Conservation (phyloP, 2,329 filamentous ascomycete genomes). For the Paramyrothecium roridum region DNA sequence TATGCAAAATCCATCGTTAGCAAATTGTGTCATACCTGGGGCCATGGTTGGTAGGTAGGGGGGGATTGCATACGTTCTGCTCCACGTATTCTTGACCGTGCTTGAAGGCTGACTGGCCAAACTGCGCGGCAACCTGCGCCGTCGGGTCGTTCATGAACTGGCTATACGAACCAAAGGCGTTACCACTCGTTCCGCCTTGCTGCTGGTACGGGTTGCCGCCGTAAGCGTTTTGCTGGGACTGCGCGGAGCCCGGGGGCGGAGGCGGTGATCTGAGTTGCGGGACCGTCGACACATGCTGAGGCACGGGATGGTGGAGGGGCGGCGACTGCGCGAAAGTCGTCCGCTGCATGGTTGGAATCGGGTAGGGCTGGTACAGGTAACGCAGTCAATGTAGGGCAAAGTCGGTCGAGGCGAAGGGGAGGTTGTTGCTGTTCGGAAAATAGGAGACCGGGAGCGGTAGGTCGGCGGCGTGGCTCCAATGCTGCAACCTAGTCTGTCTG, state of each 20-base stretch:
- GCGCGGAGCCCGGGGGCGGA: constrained; percentile 69
- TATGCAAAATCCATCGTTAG: constrained; percentile 15
- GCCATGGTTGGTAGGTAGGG: not conserved
- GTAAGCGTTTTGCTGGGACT: constrained; percentile 59
- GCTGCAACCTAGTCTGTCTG: not conserved
- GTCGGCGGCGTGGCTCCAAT: not conserved
- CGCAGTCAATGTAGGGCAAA: not conserved
- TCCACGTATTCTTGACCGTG: constrained; percentile 94
- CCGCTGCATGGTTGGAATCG: constrained; percentile 70
- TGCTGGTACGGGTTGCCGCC: constrained; percentile 74
- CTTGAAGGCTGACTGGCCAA: constrained; percentile 87
- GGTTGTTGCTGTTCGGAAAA: not conserved
- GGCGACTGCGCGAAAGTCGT: constrained; percentile 82
- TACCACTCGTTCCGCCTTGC: constrained; percentile 49
- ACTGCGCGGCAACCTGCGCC: constrained; percentile 90
- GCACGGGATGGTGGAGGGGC: constrained; percentile 93
- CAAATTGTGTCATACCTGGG: not conserved
- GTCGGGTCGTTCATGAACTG: constrained; percentile 96
- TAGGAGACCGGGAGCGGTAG: constrained; percentile 2
- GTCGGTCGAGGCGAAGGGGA: constrained; percentile 3
- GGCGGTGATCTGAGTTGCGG: constrained; percentile 94
- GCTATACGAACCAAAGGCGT: constrained; percentile 71
- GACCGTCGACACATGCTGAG: constrained; percentile 97
- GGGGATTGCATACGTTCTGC: constrained; percentile 74
- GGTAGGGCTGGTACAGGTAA: not conserved